These are phyloP conservation scores for Fusarium temperatum DNA, from an alignment of 2,329 filamentous ascomycete species.

Conservation along the genomic window DNA sequence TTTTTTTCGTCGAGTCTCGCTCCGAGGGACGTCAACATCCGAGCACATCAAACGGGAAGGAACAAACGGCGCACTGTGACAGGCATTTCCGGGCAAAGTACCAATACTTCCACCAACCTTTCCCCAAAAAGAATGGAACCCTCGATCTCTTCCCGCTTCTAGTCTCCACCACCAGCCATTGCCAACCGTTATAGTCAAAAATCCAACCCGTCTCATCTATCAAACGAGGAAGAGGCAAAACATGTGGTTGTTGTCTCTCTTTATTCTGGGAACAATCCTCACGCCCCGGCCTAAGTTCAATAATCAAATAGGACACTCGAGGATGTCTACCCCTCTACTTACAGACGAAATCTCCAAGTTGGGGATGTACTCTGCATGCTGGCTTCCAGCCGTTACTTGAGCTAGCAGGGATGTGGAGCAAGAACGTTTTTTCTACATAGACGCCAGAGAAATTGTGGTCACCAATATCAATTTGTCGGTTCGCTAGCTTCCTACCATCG, in stretches of 20 bases:
- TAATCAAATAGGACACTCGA: constrained; percentile 7
- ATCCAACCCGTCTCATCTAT: constrained; percentile 11
- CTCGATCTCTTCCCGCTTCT: constrained; percentile 36
- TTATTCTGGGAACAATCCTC: background rate
- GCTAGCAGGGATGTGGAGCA: constrained; percentile 35
- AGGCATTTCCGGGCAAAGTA: constrained; percentile 30
- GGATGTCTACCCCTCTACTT: background rate
- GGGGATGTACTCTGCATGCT: constrained; percentile 15
- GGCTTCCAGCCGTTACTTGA: constrained; percentile 20
- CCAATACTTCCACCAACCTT: constrained; percentile 32
- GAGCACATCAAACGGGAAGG: constrained; percentile 15
- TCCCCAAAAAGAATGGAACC: constrained; percentile 28
- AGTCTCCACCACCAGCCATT: constrained; percentile 17
- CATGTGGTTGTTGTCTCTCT: constrained; percentile 7
- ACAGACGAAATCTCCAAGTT: background rate
- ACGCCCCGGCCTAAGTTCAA: background rate
- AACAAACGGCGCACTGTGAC: constrained; percentile 34
- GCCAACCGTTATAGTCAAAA: constrained; percentile 6
- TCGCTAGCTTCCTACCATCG: background rate
- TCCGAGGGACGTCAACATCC: constrained; percentile 21
- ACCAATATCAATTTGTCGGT: constrained; percentile 10
- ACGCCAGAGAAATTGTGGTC: constrained; percentile 26
- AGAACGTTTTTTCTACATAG: constrained; percentile 27
- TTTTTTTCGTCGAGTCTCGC: constrained; percentile 17
- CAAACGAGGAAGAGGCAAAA: constrained; percentile 3